These are phyloP conservation scores for Cladophialophora exuberans DNA, from an alignment of 2,329 filamentous ascomycete species.

Conservation along the genomic window DNA sequence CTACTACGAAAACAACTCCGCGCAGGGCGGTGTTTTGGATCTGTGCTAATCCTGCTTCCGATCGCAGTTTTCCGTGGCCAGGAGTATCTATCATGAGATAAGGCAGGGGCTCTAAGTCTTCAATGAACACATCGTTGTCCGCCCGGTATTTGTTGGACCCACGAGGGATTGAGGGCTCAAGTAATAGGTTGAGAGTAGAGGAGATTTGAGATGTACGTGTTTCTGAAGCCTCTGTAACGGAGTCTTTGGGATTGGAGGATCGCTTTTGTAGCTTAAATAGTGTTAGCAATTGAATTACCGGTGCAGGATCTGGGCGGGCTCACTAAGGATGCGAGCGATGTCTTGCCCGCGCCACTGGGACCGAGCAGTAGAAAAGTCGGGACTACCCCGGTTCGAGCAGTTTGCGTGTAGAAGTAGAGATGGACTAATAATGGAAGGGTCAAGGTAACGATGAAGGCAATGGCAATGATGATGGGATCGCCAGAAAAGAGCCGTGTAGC, in stretches of 20 bases:
- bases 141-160: slow-evolving; percentile 67
- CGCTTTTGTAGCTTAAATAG: slow-evolving; percentile 45
- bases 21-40: slow-evolving; percentile 53
- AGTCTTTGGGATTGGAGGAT: slow-evolving; percentile 53
- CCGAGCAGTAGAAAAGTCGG: slow-evolving; percentile 82
- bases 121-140: slow-evolving; percentile 67
- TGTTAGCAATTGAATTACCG: slow-evolving; percentile 12
- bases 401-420: slow-evolving; percentile 68
- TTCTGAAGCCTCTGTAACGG: slow-evolving; percentile 56
- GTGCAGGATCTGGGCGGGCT: slow-evolving; percentile 22
- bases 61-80: slow-evolving; percentile 90
- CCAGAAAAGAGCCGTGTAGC: slow-evolving; percentile 49
- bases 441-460: slow-evolving; percentile 73
- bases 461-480: slow-evolving; percentile 55
- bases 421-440: slow-evolving; percentile 78
- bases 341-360: slow-evolving; percentile 84
- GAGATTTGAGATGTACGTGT: slow-evolving; percentile 68
- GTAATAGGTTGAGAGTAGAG: slow-evolving; percentile 58
- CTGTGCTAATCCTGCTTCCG: slow-evolving; percentile 62
- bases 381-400: slow-evolving; percentile 64
- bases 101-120: slow-evolving; percentile 48
- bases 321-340: slow-evolving; percentile 79
- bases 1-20: slow-evolving; percentile 85
- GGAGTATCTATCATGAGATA: slow-evolving; percentile 71
- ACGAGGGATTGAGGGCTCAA: slow-evolving; percentile 57